These are phyloP conservation scores for Agastache rugosa DNA, from an alignment of 257 asterid species.

Conservation along the genomic window DNA sequence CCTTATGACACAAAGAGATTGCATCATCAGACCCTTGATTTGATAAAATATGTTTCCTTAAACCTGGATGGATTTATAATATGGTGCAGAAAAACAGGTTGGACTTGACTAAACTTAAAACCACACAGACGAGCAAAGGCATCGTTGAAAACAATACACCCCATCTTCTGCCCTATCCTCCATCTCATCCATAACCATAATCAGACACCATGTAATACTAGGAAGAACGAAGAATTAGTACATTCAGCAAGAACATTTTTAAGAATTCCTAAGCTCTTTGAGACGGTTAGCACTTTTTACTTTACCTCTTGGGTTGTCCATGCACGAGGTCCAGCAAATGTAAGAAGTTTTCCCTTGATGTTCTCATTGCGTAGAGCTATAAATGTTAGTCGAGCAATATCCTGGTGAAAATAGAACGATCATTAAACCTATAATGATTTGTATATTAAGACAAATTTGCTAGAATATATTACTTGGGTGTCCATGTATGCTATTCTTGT, in stretches of 20 bases:
- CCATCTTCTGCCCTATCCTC: background rate
- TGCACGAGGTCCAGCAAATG: conserved; percentile 98
- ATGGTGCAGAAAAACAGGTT: background rate
- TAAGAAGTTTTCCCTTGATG: conserved; percentile 81
- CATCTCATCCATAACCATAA: conserved; percentile 1
- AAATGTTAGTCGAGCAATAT: conserved; percentile 91
- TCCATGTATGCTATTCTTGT: conserved; percentile 98
- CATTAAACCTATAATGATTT: conserved; percentile 23
- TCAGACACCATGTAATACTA: background rate
- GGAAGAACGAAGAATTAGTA: background rate
- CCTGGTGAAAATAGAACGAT: conserved; percentile 52
- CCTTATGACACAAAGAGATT: background rate
- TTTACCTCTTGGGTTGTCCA: conserved; percentile 99
- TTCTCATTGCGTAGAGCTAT: conserved; percentile 91
- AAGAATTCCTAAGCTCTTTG: background rate
- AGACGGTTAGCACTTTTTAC: conserved; percentile 18
- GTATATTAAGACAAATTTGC: conserved; percentile 20
- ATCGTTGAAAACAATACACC: background rate
- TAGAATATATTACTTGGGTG: conserved; percentile 68
- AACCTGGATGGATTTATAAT: background rate
- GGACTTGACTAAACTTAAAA: too few species aligned
- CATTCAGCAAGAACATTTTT: conserved; percentile 4
- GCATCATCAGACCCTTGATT: conserved; percentile 1
- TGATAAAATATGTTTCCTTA: conserved; percentile 4
- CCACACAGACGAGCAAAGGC: too few species aligned